Evolutionary conservation across 2,329 filamentous ascomycete genomes (phyloP).

Genomic region (Davidsoniella australis): DNA sequence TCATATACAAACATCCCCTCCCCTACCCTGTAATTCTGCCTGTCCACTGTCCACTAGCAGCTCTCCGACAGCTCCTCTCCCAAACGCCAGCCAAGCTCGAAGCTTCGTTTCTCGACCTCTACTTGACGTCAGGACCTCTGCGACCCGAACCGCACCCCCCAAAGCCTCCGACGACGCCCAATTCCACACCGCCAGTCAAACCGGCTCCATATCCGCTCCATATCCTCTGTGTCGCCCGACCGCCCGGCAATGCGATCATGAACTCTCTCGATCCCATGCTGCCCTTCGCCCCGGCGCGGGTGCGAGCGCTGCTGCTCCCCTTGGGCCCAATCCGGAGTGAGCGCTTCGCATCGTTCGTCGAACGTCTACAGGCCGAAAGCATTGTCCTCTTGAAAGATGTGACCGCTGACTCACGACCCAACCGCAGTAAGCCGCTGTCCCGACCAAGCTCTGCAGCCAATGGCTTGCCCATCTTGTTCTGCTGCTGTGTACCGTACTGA

Average conservation of each 20-base stretch:
- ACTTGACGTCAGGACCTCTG: neutral
- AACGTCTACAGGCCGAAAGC: constrained; percentile 61
- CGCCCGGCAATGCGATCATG: constrained; percentile 43
- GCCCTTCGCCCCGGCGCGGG: constrained; percentile 77
- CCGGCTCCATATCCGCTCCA: neutral
- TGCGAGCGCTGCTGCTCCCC: constrained; percentile 74
- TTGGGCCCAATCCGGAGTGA: constrained; percentile 71
- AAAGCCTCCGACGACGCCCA: neutral
- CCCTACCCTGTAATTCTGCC: no score
- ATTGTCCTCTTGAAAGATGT: constrained; percentile 74
- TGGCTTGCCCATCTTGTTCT: neutral
- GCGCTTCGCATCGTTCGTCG: constrained; percentile 62
- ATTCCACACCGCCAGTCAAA: neutral
- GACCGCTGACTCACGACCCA: constrained; percentile 65
- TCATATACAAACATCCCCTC: no score
- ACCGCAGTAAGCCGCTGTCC: constrained; percentile 50
- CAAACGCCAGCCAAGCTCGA: neutral
- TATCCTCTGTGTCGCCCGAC: neutral
- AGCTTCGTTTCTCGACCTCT: neutral
- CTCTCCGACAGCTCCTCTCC: no score
- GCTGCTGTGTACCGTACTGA: neutral
- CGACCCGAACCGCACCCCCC: neutral
- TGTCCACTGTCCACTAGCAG: no score
- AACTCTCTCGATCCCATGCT: constrained; percentile 66
- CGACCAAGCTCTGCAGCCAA: neutral